Conservation (phyloP, 169 alveolate genomes). For the Plasmodium chabaudi region DNA sequence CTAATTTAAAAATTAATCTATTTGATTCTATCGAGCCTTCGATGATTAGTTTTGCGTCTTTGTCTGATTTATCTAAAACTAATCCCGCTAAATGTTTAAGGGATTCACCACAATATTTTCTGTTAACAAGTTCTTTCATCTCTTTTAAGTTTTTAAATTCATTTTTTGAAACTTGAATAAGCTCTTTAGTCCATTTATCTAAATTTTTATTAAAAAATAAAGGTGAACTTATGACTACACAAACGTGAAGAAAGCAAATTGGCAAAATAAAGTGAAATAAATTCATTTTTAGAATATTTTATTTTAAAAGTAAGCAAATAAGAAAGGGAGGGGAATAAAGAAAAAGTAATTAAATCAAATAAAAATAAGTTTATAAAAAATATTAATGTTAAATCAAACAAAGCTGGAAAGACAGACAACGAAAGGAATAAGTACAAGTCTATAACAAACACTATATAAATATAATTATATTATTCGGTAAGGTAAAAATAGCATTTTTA, state of each 20-base stretch:
- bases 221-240: slow-evolving; percentile 18
- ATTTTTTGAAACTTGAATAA: slow-evolving; percentile 45
- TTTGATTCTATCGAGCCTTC: slow-evolving; percentile 71
- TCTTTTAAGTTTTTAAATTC: slow-evolving; percentile 48
- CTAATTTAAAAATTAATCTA: slow-evolving; percentile 49
- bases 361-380: no score
- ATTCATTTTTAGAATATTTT: slow-evolving; percentile 22
- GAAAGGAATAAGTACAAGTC: no score
- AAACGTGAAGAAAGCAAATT: slow-evolving; percentile 4
- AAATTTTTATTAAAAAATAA: slow-evolving; percentile 46
- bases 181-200: slow-evolving; percentile 69
- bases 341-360: neutral
- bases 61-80: slow-evolving; percentile 64
- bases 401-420: no score
- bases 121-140: slow-evolving; percentile 20
- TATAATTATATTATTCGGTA: no score
- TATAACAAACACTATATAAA: no score
- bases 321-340: neutral
- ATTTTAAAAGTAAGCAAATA: neutral
- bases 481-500: no score
- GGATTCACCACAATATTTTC: slow-evolving; percentile 71
- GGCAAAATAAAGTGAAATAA: slow-evolving; percentile 12
- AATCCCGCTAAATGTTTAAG: slow-evolving; percentile 70
- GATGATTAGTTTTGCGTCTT: slow-evolving; percentile 66
- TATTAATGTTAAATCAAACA: no score